Evolutionary conservation across 441 rosid species (phyloP).

Genomic region (Jatropha podagrica): DNA sequence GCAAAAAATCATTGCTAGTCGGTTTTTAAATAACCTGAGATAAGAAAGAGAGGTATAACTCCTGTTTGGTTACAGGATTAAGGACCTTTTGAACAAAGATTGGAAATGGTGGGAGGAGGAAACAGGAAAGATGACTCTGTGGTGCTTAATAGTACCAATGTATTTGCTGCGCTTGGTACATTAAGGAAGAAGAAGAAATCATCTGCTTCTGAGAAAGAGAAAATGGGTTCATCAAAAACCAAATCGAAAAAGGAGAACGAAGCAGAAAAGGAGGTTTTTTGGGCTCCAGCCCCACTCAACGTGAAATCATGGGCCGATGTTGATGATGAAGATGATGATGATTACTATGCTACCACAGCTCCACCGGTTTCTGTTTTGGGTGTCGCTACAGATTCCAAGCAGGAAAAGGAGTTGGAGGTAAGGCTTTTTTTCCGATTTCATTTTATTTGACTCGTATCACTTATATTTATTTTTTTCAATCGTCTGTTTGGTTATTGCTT

Average conservation of each 20-base stretch:
- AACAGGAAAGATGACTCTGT: constrained; percentile 52
- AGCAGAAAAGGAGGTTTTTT: constrained; percentile 48
- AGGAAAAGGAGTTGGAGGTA: constrained; percentile 53
- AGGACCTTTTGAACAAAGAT: background rate
- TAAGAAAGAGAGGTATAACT: background rate
- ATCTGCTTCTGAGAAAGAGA: constrained; percentile 32
- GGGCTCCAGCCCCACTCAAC: constrained; percentile 68
- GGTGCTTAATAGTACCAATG: constrained; percentile 63
- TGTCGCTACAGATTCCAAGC: constrained; percentile 26
- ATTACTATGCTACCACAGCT: constrained; percentile 69
- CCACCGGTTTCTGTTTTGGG: constrained; percentile 56
- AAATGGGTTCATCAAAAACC: constrained; percentile 29
- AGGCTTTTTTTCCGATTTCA: background rate
- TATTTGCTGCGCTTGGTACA: constrained; percentile 77
- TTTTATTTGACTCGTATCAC: background rate
- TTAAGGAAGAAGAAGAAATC: constrained; percentile 84
- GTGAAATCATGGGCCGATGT: constrained; percentile 82
- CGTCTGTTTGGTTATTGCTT: too few species aligned
- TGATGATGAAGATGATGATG: constrained; percentile 78
- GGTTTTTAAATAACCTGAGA: background rate
- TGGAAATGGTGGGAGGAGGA: background rate
- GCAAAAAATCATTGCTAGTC: too few species aligned
- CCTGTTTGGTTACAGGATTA: constrained; percentile 7
- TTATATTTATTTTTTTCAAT: background rate
- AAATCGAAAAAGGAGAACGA: constrained; percentile 35